Evolutionary conservation across 805 yeast species (phyloP).

Genomic region (Kregervanrija delftensis): DNA sequence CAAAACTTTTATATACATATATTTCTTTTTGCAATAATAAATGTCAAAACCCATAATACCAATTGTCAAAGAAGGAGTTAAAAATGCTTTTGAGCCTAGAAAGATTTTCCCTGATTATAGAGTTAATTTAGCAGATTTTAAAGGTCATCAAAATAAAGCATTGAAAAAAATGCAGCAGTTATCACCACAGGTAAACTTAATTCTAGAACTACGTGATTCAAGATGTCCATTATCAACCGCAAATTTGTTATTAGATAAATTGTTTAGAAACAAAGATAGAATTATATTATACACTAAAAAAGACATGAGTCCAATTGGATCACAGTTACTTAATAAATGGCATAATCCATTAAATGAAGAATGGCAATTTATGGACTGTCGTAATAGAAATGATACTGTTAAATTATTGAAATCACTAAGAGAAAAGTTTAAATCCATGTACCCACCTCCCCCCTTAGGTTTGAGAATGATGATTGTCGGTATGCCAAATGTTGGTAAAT

Average conservation of each 20-base stretch:
- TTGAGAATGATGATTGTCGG: constrained; percentile 73
- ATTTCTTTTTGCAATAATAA: not conserved
- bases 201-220: constrained; percentile 81
- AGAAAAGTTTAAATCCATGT: constrained; percentile 36
- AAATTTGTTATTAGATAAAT: constrained; percentile 69
- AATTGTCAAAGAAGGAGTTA: not conserved
- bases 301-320: constrained; percentile 49
- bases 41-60: not conserved
- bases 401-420: constrained; percentile 44
- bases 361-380: constrained; percentile 53
- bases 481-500: constrained; percentile 97
- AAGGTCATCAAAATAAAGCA: constrained; percentile 87
- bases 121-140: constrained; percentile 68
- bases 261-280: constrained; percentile 47
- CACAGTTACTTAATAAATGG: constrained; percentile 37
- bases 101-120: constrained; percentile 65
- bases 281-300: constrained; percentile 72
- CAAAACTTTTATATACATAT: not conserved
- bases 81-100: constrained; percentile 53
- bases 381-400: constrained; percentile 42
- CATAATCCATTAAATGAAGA: constrained; percentile 30
- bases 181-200: constrained; percentile 73
- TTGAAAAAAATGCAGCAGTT: constrained; percentile 56
- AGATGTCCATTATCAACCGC: constrained; percentile 84
- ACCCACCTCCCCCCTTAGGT: constrained; percentile 80